phyloP scores from a whole-genome alignment of 2,329 filamentous ascomycete genomes.

The Lachnellula occidentalis region DNA sequence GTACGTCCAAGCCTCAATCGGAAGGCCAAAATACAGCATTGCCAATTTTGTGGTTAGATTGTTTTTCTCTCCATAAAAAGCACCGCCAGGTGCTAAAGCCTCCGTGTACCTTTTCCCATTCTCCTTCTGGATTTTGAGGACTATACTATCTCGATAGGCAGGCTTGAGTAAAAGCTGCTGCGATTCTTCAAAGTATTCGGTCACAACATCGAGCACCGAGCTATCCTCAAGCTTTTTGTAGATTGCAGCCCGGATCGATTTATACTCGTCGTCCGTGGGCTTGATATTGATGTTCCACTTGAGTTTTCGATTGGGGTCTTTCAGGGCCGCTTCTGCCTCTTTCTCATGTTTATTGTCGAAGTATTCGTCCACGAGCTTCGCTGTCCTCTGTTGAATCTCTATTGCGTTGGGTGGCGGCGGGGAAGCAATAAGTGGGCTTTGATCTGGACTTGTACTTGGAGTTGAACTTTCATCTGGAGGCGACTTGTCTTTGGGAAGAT shows the following conservation, averaged over 20 bases:
- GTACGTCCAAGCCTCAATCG: slow-evolving; percentile 23
- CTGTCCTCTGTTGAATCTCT: not conserved
- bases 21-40: slow-evolving; percentile 29
- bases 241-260: slow-evolving; percentile 3
- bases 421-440: too few species aligned
- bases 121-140: slow-evolving; percentile 16
- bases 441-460: not conserved
- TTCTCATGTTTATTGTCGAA: not conserved
- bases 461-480: not conserved
- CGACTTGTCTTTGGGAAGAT: not conserved
- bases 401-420: too few species aligned
- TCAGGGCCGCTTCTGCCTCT: not conserved
- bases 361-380: slow-evolving; percentile 1
- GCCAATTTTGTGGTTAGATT: slow-evolving; percentile 29
- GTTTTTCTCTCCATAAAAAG: slow-evolving; percentile 16
- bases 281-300: slow-evolving; percentile 13
- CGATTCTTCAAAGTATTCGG: slow-evolving; percentile 11
- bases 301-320: slow-evolving; percentile 6
- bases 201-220: slow-evolving; percentile 5
- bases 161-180: slow-evolving; percentile 13
- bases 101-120: slow-evolving; percentile 15
- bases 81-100: not conserved
- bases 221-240: not conserved
- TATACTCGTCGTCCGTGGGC: slow-evolving; percentile 13
- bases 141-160: not conserved